Percentiles rank a stretch among this genome's conserved stretches.
Evolutionary conservation across 2,329 filamentous ascomycete genomes (phyloP).

Genomic region (Stemphylium vesicarium): DNA sequence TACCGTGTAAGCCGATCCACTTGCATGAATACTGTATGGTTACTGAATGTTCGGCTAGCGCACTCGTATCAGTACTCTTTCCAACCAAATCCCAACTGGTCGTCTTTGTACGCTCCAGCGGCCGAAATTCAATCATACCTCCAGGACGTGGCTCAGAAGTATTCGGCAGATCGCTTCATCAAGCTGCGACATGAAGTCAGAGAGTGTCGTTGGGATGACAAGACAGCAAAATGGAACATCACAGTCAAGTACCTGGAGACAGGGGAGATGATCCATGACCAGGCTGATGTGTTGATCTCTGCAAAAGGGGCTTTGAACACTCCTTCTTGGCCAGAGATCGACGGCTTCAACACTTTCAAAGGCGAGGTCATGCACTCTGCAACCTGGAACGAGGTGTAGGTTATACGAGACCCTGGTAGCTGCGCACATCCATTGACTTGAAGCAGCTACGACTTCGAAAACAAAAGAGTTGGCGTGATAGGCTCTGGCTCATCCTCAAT

Average conservation of each 20-base stretch:
- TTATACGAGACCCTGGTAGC: background rate
- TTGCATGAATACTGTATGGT: too few species aligned
- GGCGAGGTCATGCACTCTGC: conserved; percentile 48
- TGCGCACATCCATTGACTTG: conserved; percentile 3
- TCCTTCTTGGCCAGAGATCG: conserved; percentile 43
- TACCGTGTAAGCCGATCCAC: conserved; percentile 35
- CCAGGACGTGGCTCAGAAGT: conserved; percentile 43
- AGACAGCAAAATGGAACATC: conserved; percentile 46
- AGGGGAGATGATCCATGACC: conserved; percentile 33
- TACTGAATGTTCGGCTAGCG: conserved; percentile 25
- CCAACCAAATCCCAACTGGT: conserved; percentile 52
- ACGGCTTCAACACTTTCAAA: conserved; percentile 39
- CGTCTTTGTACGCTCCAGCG: conserved; percentile 49
- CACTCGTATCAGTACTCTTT: conserved; percentile 55
- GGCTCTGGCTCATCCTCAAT: conserved; percentile 49
- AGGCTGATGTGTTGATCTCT: conserved; percentile 39
- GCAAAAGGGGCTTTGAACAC: conserved; percentile 44
- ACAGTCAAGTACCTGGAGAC: conserved; percentile 42
- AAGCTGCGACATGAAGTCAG: conserved; percentile 46
- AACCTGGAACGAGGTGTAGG: conserved; percentile 43
- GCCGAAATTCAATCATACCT: conserved; percentile 50
- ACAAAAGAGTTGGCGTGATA: conserved; percentile 46
- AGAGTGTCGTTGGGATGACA: conserved; percentile 43
- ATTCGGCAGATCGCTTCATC: conserved; percentile 47
- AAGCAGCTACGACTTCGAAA: conserved; percentile 38